Percentiles rank a stretch among this genome's conserved stretches.
These are phyloP conservation scores for Syncephalastrum sp. DNA, from an alignment of 371 early-diverging fungal genomes.

Conservation along the genomic window DNA sequence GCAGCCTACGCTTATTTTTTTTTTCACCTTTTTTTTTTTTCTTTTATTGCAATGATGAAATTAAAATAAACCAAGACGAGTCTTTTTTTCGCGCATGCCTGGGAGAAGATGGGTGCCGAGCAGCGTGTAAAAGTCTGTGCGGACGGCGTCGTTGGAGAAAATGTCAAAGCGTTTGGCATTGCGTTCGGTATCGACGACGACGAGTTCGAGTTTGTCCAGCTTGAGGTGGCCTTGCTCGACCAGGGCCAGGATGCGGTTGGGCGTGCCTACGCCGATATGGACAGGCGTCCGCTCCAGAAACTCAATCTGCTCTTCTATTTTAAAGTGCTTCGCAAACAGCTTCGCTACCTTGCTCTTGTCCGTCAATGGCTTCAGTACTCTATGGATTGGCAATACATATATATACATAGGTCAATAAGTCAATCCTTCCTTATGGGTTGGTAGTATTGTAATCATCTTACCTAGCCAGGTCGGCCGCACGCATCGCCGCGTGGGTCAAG, in stretches of 20 bases:
- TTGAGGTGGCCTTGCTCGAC: constrained; percentile 63
- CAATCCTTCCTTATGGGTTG: neutral
- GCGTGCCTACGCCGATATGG: constrained; percentile 82
- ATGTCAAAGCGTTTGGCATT: constrained; percentile 79
- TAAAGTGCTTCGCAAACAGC: constrained; percentile 85
- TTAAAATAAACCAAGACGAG: constrained; percentile 44
- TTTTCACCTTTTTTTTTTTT: no score
- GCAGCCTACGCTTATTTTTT: neutral
- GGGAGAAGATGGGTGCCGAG: constrained; percentile 31
- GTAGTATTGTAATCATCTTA: constrained; percentile 12
- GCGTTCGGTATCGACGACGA: constrained; percentile 71
- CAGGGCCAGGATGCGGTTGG: constrained; percentile 74
- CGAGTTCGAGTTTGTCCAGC: constrained; percentile 62
- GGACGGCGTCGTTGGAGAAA: constrained; percentile 73
- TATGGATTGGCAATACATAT: neutral
- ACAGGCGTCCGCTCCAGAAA: constrained; percentile 58
- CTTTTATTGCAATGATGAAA: no score
- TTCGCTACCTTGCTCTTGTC: constrained; percentile 66
- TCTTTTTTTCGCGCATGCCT: constrained; percentile 33
- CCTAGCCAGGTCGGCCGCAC: constrained; percentile 70
- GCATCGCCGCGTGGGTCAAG: constrained; percentile 73
- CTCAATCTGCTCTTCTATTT: constrained; percentile 71
- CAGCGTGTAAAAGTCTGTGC: constrained; percentile 64
- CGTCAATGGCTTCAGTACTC: constrained; percentile 36
- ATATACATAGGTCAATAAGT: neutral